Evolutionary conservation across 2,329 filamentous ascomycete genomes (phyloP), one percentile per base, ranked within the genome.

Genomic region (Ceratocystis lukuohia): DNA sequence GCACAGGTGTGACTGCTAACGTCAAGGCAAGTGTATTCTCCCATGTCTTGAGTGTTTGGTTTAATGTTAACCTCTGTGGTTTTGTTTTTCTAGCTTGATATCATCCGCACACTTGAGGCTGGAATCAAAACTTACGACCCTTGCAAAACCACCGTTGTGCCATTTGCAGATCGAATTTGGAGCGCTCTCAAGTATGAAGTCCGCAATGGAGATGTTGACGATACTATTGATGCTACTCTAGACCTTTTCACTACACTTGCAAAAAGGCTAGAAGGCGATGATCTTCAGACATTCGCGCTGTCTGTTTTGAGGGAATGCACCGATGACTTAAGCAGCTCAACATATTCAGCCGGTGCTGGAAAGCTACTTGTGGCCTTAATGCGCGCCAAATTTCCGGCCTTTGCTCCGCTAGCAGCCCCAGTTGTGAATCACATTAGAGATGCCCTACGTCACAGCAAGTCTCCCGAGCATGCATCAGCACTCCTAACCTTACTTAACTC

Each of bases 101-200:
- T 85, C 41, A 72, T 85, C 22, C 77, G 77, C 67, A 85, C 83
- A 0, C 77, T 84, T 45, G 77, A 79, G 61, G 80, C 80, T 3
- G 85, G 82, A 67, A 70, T 84, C 20, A 76, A 77, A 12, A 72
- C 77, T 33, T 85, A 84, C 67, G 72, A 76, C 1, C 73, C 80
- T 48, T 75, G 79, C 0, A 74, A 78, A 44, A 74, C 78, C 65
- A 80, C 77, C 7, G 71, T 84, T 15, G 75, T 75, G 1, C 82
- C 82, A 0, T 79, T 80, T 62, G 74, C 77, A 20, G 75, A 79
- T 62, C 77, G 79, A 57, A 78, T 84, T 61, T 85, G 83, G 83
- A 76, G 77, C 37, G 82, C 82, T n/a, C 78, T 85, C 61, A 85
- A 85, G 71, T 85, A 84, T 68, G 83, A 85, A 69, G 83, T 85